A percentile compares a stretch with the other conserved stretches of the same genome.
phyloP scores from a whole-genome alignment of 495 filamentous ascomycete genomes.

The Penicillium samsonianum region DNA sequence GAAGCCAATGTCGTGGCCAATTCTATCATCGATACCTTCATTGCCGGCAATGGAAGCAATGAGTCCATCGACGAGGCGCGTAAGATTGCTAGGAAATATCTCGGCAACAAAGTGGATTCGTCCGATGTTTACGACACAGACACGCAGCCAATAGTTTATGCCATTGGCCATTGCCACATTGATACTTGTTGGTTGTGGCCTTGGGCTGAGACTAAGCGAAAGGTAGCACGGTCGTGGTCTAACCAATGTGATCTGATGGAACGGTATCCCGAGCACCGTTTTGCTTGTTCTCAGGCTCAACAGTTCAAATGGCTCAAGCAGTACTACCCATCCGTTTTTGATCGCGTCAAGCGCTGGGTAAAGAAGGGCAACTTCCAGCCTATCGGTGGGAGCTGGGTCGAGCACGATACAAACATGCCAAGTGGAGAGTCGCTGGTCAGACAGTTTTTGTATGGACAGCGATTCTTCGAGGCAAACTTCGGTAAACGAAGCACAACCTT shows the following conservation, averaged over 20 bases:
- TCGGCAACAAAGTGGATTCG: constrained; percentile 80
- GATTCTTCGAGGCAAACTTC: constrained; percentile 92
- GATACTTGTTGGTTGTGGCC: constrained; percentile 99
- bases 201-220: constrained; percentile 97
- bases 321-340: constrained; percentile 82
- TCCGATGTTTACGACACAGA: constrained; percentile 79
- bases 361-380: constrained; percentile 90
- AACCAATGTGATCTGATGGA: constrained; percentile 95
- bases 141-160: constrained; percentile 74
- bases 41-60: constrained; percentile 70
- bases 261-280: constrained; percentile 89
- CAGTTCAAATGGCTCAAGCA: constrained; percentile 97
- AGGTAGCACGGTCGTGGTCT: constrained; percentile 93
- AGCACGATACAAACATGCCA: constrained; percentile 97
- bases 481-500: constrained; percentile 87
- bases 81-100: constrained; percentile 76
- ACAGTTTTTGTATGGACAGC: constrained; percentile 94
- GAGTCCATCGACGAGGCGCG: constrained; percentile 76
- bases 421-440: constrained; percentile 91
- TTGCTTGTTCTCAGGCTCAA: constrained; percentile 89
- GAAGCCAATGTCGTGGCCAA: constrained; percentile 80
- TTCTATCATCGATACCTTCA: constrained; percentile 85
- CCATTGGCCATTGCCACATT: constrained; percentile 95
- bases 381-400: constrained; percentile 97
- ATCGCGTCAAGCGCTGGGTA: constrained; percentile 87